These are phyloP conservation scores for Herpetomonas tarakana DNA, from an alignment of 208 protist genomes.

Conservation along the genomic window DNA sequence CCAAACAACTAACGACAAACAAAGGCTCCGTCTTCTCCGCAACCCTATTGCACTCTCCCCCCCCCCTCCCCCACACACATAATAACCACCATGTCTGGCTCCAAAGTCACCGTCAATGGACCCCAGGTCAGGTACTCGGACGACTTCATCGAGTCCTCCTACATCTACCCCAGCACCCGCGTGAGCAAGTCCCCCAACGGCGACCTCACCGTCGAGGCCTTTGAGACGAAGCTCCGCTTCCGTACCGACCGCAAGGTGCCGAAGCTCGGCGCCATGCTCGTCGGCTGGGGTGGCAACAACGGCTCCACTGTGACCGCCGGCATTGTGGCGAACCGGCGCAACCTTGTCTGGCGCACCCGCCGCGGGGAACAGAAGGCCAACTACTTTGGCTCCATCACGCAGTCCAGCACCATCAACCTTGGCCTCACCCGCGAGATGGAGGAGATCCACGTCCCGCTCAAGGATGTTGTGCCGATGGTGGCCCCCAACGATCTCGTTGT, in stretches of 20 bases:
- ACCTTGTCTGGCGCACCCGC: slow-evolving; percentile 94
- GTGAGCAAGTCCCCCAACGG: slow-evolving; percentile 36
- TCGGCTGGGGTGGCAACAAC: slow-evolving; percentile 99
- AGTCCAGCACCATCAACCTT: slow-evolving; percentile 95
- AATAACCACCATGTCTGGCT: too few species aligned
- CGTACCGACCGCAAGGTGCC: slow-evolving; percentile 88
- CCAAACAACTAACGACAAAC: too few species aligned
- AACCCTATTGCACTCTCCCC: too few species aligned
- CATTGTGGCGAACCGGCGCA: slow-evolving; percentile 95
- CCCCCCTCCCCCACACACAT: too few species aligned
- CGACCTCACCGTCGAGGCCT: slow-evolving; percentile 67
- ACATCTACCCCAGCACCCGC: slow-evolving; percentile 82
- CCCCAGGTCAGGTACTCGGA: slow-evolving; percentile 72
- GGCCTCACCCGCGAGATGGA: slow-evolving; percentile 86
- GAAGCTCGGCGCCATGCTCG: slow-evolving; percentile 92
- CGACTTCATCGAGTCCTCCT: slow-evolving; percentile 74
- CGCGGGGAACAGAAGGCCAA: slow-evolving; percentile 91
- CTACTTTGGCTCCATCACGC: slow-evolving; percentile 98
- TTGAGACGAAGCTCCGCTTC: slow-evolving; percentile 69
- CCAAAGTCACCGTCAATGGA: slow-evolving; percentile 49
- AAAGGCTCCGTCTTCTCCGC: too few species aligned
- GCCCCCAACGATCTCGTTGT: slow-evolving; percentile 97
- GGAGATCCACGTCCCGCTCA: slow-evolving; percentile 94
- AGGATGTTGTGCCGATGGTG: slow-evolving; percentile 95
- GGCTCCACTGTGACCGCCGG: slow-evolving; percentile 97